Evolutionary conservation across 306 rosid genomes (phyloP).

Genomic region (Vigna trinervia): DNA sequence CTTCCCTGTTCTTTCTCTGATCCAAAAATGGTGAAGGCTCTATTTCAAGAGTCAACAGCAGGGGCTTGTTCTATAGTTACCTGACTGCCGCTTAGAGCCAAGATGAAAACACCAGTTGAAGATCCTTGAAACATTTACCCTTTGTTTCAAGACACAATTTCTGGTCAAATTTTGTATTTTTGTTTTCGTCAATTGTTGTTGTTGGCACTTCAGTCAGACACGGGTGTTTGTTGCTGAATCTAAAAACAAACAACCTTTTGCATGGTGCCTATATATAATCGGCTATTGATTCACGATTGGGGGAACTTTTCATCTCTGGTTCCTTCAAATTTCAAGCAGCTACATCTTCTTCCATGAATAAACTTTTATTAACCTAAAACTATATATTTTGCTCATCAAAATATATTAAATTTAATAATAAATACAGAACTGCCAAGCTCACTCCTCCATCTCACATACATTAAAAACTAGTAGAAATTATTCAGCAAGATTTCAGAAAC

Average conservation of each 20-base stretch:
- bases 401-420: too few relatives aligned
- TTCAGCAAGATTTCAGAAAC: too few relatives aligned
- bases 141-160: conserved; percentile 67
- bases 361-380: too few relatives aligned
- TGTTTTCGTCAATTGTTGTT: background rate
- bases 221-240: conserved; percentile 76
- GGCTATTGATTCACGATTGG: conserved; percentile 54
- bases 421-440: too few relatives aligned
- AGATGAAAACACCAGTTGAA: conserved; percentile 60
- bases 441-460: too few relatives aligned
- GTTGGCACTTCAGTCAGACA: conserved; percentile 84
- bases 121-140: conserved; percentile 63
- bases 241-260: conserved; percentile 76
- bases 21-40: conserved; percentile 50
- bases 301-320: conserved; percentile 1
- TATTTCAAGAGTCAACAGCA: conserved; percentile 76
- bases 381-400: too few relatives aligned
- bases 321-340: conserved; percentile 51
- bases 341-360: too few relatives aligned
- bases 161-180: conserved; percentile 33
- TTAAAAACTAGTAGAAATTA: too few relatives aligned
- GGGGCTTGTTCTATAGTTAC: conserved; percentile 61
- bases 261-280: conserved; percentile 47
- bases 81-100: conserved; percentile 91
- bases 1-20: too few relatives aligned